Evolutionary conservation across 352 stramenopile species (phyloP), one percentile per base, ranked within the genome.

Genomic region (Poterioochromonas sp.): DNA sequence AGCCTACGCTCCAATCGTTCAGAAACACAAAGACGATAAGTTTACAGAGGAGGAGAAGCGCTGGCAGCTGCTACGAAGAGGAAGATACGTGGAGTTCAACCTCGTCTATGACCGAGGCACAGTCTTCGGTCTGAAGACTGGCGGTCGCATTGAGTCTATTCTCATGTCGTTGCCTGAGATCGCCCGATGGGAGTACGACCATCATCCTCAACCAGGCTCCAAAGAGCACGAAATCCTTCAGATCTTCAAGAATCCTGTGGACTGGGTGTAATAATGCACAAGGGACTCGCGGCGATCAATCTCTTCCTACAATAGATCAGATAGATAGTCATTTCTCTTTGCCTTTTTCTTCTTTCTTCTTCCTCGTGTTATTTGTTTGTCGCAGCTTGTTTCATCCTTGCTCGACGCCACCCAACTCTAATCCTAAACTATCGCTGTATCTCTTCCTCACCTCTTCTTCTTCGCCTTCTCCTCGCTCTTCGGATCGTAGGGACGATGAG

Each of bases 101-200:
- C 88, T 99, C 78, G 96, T 99, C 81, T 98, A 98, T 84, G 95
- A 99, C 85, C 88, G 94, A 35, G 95, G 95, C 81, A 98, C 95
- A 43, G 94, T 98, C 68, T 99, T 99, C 82, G 95, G 95, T 2
- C 86, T 99, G 15, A 92, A 97, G 74, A 98, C 94, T 0, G 93
- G 93, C 41, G 71, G 95, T 93, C 35, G 95, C 77, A 97, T 98
- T 76, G 95, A 99, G 85, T 97, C 90, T 78, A 98, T 99, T 80
- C 87, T 99, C 41, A 98, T 99, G 93, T 98, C 94, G 82, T 86
- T 98, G 37, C 95, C 95, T 18, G 85, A 98, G 73, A 98, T 92
- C 29, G 94, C 93, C 62, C 86, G 74, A 98, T 82, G 94, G 94
- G 91, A 98, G 84, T 99, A 98, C 89, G 84, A 93, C 84, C 73